phyloP scores from a whole-genome alignment of 331 rosid species.

The Pyracantha coccinea region DNA sequence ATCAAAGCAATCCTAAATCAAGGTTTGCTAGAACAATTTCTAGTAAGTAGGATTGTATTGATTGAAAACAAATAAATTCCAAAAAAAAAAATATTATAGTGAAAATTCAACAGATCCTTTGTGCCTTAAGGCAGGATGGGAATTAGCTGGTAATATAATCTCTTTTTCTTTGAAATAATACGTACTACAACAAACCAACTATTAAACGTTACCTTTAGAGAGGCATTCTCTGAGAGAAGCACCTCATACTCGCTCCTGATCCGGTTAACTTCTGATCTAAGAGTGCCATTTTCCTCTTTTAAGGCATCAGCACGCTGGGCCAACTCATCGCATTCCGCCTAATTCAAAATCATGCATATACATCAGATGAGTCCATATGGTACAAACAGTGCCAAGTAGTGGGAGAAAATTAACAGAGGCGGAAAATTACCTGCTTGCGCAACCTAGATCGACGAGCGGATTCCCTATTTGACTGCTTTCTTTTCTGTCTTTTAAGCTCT shows the following conservation, averaged over 20 bases:
- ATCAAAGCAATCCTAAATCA: neutral
- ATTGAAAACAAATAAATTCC: neutral
- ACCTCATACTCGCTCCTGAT: slow-evolving; percentile 82
- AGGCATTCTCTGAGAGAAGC: slow-evolving; percentile 78
- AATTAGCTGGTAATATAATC: neutral
- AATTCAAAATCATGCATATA: slow-evolving; percentile 13
- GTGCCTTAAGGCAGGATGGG: neutral
- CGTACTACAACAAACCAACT: neutral
- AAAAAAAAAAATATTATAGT: neutral
- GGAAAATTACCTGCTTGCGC: slow-evolving; percentile 76
- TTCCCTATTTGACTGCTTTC: slow-evolving; percentile 97
- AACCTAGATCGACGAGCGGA: slow-evolving; percentile 96
- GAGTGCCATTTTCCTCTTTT: slow-evolving; percentile 79
- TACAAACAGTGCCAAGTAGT: slow-evolving; percentile 14
- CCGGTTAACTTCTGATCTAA: slow-evolving; percentile 71
- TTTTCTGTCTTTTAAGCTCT: slow-evolving; percentile 82
- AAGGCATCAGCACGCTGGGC: slow-evolving; percentile 84
- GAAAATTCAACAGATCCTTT: neutral
- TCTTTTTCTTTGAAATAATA: neutral
- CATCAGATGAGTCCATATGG: slow-evolving; percentile 5
- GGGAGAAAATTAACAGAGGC: slow-evolving; percentile 1
- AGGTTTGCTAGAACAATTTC: neutral
- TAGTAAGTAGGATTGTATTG: neutral
- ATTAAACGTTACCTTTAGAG: slow-evolving; percentile 57
- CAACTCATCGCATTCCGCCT: slow-evolving; percentile 94